Percentiles rank a stretch among this genome's conserved stretches.
Evolutionary conservation across 805 yeast species (phyloP).

Genomic region (Alloascoidea africana): DNA sequence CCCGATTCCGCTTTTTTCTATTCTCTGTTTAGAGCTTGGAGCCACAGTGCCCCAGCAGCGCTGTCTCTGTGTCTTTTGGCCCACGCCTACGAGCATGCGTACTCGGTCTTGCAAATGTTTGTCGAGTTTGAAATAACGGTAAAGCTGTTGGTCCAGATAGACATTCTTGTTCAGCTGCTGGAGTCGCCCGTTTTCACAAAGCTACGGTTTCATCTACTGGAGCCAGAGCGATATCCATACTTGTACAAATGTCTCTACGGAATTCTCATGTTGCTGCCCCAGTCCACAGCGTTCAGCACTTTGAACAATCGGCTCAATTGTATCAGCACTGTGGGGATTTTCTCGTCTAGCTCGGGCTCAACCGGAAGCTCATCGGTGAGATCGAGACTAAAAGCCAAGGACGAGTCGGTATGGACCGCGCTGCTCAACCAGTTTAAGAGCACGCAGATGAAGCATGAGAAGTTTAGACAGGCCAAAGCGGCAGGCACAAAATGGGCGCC

Average conservation of each 20-base stretch:
- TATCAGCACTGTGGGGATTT: slow-evolving; percentile 15
- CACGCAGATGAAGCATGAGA: slow-evolving; percentile 29
- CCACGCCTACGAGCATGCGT: slow-evolving; percentile 80
- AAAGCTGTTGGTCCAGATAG: slow-evolving; percentile 71
- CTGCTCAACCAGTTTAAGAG: slow-evolving; percentile 31
- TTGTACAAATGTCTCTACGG: slow-evolving; percentile 85
- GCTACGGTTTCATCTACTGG: slow-evolving; percentile 74
- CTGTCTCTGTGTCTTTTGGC: slow-evolving; percentile 74
- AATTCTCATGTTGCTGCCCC: slow-evolving; percentile 84
- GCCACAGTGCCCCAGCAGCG: slow-evolving; percentile 80
- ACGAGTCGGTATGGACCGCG: slow-evolving; percentile 21
- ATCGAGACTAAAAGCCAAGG: background rate
- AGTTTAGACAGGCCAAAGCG: slow-evolving; percentile 7
- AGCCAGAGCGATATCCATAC: slow-evolving; percentile 70
- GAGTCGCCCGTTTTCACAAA: slow-evolving; percentile 90
- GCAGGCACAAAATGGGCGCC: too few species aligned
- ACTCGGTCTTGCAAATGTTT: slow-evolving; percentile 61
- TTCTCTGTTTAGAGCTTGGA: slow-evolving; percentile 77
- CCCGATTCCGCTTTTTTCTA: slow-evolving; percentile 61
- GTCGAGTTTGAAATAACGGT: slow-evolving; percentile 74
- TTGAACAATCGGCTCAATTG: slow-evolving; percentile 62
- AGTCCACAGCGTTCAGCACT: slow-evolving; percentile 77
- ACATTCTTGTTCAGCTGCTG: slow-evolving; percentile 73
- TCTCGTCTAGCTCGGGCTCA: background rate
- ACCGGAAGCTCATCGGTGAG: background rate